These are phyloP conservation scores for Hericium erinaceus DNA, from an alignment of 768 basidiomycete species.

Conservation along the genomic window DNA sequence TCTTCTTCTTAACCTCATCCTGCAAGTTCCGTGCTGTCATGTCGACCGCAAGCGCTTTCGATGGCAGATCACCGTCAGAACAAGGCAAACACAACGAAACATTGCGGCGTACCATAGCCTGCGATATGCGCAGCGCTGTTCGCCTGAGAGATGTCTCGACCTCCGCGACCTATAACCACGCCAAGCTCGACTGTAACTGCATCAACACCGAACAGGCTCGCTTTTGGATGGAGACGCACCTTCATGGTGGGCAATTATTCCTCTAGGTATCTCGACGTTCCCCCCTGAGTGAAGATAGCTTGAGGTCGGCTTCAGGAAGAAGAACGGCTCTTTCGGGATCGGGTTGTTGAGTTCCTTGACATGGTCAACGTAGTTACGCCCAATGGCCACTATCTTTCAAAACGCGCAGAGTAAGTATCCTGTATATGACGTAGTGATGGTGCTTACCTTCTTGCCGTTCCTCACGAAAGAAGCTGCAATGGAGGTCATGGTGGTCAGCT, in stretches of 20 bases:
- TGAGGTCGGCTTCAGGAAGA: constrained; percentile 95
- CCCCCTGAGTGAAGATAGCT: constrained; percentile 77
- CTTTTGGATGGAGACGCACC: constrained; percentile 32
- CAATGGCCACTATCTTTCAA: constrained; percentile 84
- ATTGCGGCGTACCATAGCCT: constrained; percentile 65
- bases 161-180: constrained; percentile 85
- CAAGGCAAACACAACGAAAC: neutral
- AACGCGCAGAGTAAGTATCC: constrained; percentile 8
- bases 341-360: constrained; percentile 88
- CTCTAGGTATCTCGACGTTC: constrained; percentile 76
- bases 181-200: constrained; percentile 79
- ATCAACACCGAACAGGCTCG: neutral
- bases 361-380: constrained; percentile 88
- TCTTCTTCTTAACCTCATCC: constrained; percentile 83
- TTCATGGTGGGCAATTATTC: constrained; percentile 85
- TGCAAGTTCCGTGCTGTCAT: constrained; percentile 97
- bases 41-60: constrained; percentile 81
- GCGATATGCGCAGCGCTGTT: constrained; percentile 75
- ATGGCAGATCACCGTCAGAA: neutral
- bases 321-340: constrained; percentile 90
- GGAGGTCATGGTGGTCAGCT: neutral
- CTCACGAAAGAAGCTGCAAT: constrained; percentile 8
- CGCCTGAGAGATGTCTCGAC: constrained; percentile 68
- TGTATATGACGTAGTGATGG: neutral
- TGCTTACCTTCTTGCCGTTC: constrained; percentile 10